A percentile compares a stretch with the other conserved stretches of the same genome.
Conservation (phyloP, 2,329 filamentous ascomycete genomes). For the Aquanectria penicillioides region DNA sequence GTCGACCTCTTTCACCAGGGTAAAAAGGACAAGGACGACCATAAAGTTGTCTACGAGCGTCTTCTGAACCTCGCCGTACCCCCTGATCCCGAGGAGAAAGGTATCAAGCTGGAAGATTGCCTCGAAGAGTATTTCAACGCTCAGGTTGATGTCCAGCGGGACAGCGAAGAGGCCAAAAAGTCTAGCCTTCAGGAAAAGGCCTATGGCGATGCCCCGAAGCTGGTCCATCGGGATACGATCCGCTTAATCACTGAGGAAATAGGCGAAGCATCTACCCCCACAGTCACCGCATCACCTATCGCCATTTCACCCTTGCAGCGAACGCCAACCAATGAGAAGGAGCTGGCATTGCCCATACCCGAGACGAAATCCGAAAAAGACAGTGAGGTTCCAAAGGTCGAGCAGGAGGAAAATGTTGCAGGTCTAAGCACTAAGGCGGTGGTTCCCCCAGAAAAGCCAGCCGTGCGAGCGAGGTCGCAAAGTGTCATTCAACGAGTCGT, state of each 20-base stretch:
- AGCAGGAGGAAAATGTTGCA: background rate
- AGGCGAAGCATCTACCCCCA: conserved; percentile 44
- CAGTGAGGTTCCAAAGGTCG: background rate
- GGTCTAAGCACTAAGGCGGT: background rate
- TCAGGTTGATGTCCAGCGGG: conserved; percentile 85
- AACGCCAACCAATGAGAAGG: conserved; percentile 30
- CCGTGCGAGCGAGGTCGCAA: conserved; percentile 59
- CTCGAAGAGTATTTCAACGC: conserved; percentile 96
- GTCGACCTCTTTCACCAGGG: conserved; percentile 96
- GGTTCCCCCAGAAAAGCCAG: conserved; percentile 43
- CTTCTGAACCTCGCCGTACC: conserved; percentile 92
- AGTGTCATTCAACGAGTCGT: conserved; percentile 71
- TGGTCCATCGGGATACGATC: conserved; percentile 46
- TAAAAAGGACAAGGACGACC: conserved; percentile 85
- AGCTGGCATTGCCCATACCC: background rate
- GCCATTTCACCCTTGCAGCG: conserved; percentile 40
- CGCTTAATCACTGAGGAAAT: conserved; percentile 48
- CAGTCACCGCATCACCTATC: conserved; percentile 45
- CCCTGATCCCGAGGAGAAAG: conserved; percentile 73
- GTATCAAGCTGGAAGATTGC: conserved; percentile 87
- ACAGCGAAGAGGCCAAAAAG: conserved; percentile 67
- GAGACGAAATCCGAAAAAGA: conserved; percentile 4
- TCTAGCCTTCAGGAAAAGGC: conserved; percentile 42
- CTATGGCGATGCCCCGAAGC: conserved; percentile 35
- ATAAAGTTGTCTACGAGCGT: conserved; percentile 93